Evolutionary conservation across 2,329 filamentous ascomycete species (phyloP).

Genomic region (Dothideomycetes sp.): DNA sequence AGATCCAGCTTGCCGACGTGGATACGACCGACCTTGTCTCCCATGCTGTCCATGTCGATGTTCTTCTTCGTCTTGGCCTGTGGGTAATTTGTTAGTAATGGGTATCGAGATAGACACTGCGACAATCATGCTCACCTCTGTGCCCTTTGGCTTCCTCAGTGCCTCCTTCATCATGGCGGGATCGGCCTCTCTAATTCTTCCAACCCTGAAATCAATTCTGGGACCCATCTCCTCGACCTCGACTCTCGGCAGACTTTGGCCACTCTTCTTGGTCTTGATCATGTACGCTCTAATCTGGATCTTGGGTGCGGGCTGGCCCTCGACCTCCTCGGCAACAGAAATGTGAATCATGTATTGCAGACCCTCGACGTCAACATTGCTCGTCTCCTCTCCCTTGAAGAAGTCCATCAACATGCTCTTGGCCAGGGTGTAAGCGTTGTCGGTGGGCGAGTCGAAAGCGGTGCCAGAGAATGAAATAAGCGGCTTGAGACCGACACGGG

Average conservation of each 20-base stretch:
- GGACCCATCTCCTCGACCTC: conserved; percentile 95
- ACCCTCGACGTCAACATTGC: conserved; percentile 88
- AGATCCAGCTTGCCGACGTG: conserved; percentile 89
- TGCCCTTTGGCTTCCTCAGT: conserved; percentile 69
- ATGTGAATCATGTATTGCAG: conserved; percentile 83
- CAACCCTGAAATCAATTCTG: conserved; percentile 81
- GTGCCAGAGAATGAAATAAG: conserved; percentile 86
- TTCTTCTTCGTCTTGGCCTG: conserved; percentile 79
- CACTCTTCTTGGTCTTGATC: conserved; percentile 71
- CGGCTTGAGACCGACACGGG: conserved; percentile 71
- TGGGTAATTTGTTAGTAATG: conserved; percentile 11
- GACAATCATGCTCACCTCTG: conserved; percentile 47
- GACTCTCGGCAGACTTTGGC: conserved; percentile 72
- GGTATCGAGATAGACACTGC: conserved; percentile 7
- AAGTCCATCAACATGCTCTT: conserved; percentile 85
- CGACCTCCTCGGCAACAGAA: conserved; percentile 51
- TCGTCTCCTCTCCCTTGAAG: conserved; percentile 71
- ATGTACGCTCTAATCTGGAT: conserved; percentile 70
- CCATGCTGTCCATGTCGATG: conserved; percentile 78
- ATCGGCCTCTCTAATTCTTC: conserved; percentile 70
- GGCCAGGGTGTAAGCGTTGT: conserved; percentile 70
- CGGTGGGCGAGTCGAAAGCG: conserved; percentile 71
- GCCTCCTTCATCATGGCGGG: conserved; percentile 76
- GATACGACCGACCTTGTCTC: conserved; percentile 91
- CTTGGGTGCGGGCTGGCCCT: conserved; percentile 29